These are phyloP conservation scores for Penicillium turbatum DNA, from an alignment of 495 filamentous ascomycete genomes.

Conservation along the genomic window DNA sequence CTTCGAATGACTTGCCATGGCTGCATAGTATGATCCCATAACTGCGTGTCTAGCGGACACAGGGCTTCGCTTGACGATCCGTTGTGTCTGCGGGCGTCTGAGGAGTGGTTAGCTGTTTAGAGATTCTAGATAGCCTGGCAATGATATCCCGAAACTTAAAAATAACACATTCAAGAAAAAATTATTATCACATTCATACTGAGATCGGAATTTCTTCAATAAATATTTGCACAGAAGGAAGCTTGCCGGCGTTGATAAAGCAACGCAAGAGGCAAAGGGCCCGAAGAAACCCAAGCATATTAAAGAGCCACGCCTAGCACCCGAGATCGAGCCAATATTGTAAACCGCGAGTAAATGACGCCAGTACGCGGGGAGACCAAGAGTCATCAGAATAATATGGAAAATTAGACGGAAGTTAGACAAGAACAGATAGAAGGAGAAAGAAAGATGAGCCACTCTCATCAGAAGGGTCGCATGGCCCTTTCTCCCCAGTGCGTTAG, in stretches of 20 bases:
- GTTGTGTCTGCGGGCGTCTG: no score
- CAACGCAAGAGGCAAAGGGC: background rate
- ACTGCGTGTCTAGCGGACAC: no score
- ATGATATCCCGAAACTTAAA: background rate
- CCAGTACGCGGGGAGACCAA: background rate
- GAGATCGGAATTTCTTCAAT: background rate
- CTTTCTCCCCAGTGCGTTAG: background rate
- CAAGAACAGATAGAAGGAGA: background rate
- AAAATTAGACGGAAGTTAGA: background rate
- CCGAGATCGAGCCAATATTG: background rate
- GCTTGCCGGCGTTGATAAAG: background rate
- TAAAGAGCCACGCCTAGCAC: background rate
- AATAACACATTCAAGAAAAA: background rate
- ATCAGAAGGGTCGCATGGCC: background rate
- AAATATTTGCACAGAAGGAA: conserved; percentile 1
- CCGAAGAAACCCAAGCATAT: background rate
- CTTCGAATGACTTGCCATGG: no score
- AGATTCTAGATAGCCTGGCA: no score
- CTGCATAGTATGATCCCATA: no score
- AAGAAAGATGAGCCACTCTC: background rate
- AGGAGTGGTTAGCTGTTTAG: no score
- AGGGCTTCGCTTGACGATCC: no score
- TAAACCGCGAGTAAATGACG: background rate
- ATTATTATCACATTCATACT: background rate
- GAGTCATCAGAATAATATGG: background rate